A percentile compares a stretch with the other conserved stretches of the same genome.
These are phyloP conservation scores for Aureobasidium mangrovei DNA, from an alignment of 2,329 filamentous ascomycete species.

Conservation along the genomic window DNA sequence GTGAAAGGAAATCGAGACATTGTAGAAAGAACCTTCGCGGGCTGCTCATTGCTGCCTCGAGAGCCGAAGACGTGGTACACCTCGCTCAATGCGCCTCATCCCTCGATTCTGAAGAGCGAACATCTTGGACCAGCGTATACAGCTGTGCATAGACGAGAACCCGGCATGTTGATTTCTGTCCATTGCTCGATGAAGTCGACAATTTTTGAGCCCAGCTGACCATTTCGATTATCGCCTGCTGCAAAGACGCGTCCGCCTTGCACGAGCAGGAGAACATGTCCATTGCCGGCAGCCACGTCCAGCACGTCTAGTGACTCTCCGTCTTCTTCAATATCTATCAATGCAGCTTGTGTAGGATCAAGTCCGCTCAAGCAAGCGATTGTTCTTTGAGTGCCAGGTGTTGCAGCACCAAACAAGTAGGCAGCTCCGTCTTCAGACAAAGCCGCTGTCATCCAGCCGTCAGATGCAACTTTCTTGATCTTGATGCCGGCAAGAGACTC, in stretches of 20 bases:
- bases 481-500: slow-evolving; percentile 44
- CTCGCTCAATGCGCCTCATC: background rate
- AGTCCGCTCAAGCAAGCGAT: slow-evolving; percentile 20
- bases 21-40: background rate
- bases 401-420: slow-evolving; percentile 51
- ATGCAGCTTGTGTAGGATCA: slow-evolving; percentile 21
- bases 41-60: background rate
- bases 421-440: slow-evolving; percentile 50
- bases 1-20: no score
- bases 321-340: slow-evolving; percentile 30
- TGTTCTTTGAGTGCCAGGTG: slow-evolving; percentile 19
- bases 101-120: background rate
- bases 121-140: slow-evolving; percentile 9
- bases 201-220: slow-evolving; percentile 45
- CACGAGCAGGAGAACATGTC: slow-evolving; percentile 50
- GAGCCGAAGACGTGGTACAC: no score
- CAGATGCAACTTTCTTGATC: slow-evolving; percentile 44
- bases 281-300: slow-evolving; percentile 50
- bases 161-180: slow-evolving; percentile 17
- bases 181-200: slow-evolving; percentile 21
- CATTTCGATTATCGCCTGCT: slow-evolving; percentile 48
- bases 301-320: slow-evolving; percentile 38
- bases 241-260: slow-evolving; percentile 44
- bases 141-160: background rate
- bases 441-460: slow-evolving; percentile 50